Evolutionary conservation across 768 basidiomycete species (phyloP), one percentile per base, ranked within the genome.

Genomic region (Psilocybe sp.): DNA sequence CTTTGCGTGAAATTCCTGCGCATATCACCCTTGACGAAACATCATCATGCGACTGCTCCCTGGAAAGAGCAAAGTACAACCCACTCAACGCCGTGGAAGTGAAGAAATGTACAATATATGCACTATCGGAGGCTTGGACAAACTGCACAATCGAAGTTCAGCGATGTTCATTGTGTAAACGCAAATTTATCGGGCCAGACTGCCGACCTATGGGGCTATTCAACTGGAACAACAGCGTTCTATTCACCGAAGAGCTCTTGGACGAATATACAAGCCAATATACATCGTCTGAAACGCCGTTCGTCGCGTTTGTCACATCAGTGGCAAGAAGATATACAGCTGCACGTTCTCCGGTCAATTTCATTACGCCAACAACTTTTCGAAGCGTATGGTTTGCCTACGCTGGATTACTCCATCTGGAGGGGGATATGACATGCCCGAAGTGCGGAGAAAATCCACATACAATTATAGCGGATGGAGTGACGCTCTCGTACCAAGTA

Each of bases 221-320:
- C 50, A 73, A 73, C 45, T 63, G 56, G 40, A 69, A 72, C 36
- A 69, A 70, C 47, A 49, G 40, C 0, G 34, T 54, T 6, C 39
- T 70, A 1, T 61, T 70, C 46, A 56, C 67, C 0, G 65, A 71
- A 37, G 60, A 68, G 4, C 49, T 71, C 4, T 51, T 73, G 0
- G 61, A 73, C 35, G 65, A 66, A 33, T 73, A 69, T 40, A 69
- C 67, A 0, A 63, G 52, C 9, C 47, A 53, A 0, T 71, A 53
- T 39, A 68, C 65, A 1, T 47, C 62, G 5, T 71, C 69, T 0
- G 67, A 73, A 53, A 70, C 61, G 0, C 71, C 67, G 3, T 70
- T 73, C 45, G 44, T 53, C 14, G 61, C 68, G 6, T 68, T 61
- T 61, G 58, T 62, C 2, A 49, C 53, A 9, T 55, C 58, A 8